Base-by-base conservation (phyloP, 1,284 basidiomycete genomes). In the Apiotrichum veenhuisii region DNA sequence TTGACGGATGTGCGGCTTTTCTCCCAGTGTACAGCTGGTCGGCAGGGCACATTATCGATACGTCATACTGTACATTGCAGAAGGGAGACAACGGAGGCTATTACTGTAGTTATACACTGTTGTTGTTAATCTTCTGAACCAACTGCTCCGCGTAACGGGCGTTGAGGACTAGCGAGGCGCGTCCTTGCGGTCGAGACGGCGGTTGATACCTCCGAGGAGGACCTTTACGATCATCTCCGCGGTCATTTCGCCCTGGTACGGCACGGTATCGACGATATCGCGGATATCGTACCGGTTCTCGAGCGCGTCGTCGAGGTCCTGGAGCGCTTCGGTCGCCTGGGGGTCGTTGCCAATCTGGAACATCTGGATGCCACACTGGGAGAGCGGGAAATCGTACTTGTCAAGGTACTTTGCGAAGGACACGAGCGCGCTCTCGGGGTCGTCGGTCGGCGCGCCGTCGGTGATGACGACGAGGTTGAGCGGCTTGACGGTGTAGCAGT, bases 301-400 rank as follows among this genome's bases (percentile, higher is more conserved):
- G 22, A 75, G 54, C 5, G 65, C 72, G 52, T 77, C 71, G 50
- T 77, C 75, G 11, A 77, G 63, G 30, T 70, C 67, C 57, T 73
- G 61, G 3, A 77, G 56, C 15, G 72, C 72, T 27, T 41, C 23
- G 7, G 44, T 47, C 15, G 66, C 70, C 51, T 67, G 62, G 3
- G 61, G 30, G 50, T 70, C 69, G 38, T 69, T 58, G 10, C 76
- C 73, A 30, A 77, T 69, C 52, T 78, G 77, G 30, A 78, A 59
- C 57, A 79, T 72, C 52, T 76, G 72, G n/a, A 79, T 66, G 26
- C 77, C 75, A 7, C 77, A 59, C 64, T 79, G 77, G 25, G 70
- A 64, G 3, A 75, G 57, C 0, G 77, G 77, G 48, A 68, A 75
- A 37, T 69, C 59, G 7, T 70, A 67, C 27, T 63, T 52, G 59